Base-by-base conservation (phyloP, 2,329 filamentous ascomycete species). In the Sporothrix schenckii region DNA sequence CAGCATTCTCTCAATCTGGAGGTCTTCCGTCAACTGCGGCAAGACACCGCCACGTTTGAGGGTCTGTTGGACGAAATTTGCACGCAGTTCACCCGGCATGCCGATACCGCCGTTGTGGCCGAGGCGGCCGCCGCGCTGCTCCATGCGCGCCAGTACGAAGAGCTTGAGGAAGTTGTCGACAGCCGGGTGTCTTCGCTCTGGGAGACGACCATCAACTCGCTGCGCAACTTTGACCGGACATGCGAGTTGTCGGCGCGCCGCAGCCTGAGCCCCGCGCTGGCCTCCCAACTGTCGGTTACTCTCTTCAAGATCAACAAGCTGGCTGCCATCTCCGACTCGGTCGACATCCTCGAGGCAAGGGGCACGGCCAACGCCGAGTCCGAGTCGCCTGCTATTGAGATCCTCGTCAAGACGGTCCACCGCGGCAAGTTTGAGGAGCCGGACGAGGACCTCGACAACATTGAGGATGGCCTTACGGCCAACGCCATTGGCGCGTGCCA, bases 41-140 rank as follows among this genome's bases (percentile, higher is more conserved):
- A 97, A 78, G 93, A 96, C 74, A 88, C 92, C 0, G 89, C 91
- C 1, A 90, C 89, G 1, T 97, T 96, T 77, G 88, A 90, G 7
- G 88, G 90, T 27, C 82, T 98, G 41, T 83, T 99, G 1, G 93
- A 97, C 75, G 94, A 97, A 76, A 93, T 98, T 75, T 93, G 92
- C 79, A 93, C 92, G 71, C 95, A 99, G 76, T 98, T 99, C 81
- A 89, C 91, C 75, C 89, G 93, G n/a, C 95, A 99, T 77, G 92
- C 92, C 56, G 92, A 97, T 76, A 91, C 92, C 75, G 87, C 88
- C 69, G 94, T 98, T 21, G 84, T 99, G 60, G 88, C 89, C 13
- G 94, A 97, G 79, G 94, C 93, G 16, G 91, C 91, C 39, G 86
- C 89, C 27, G 92, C 94, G 5, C 87, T 99, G 50, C 82, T 97